Percentiles rank a stretch among this genome's conserved stretches.
phyloP scores from a whole-genome alignment of 1,139 yeast species.

The Taphrina pruni region DNA sequence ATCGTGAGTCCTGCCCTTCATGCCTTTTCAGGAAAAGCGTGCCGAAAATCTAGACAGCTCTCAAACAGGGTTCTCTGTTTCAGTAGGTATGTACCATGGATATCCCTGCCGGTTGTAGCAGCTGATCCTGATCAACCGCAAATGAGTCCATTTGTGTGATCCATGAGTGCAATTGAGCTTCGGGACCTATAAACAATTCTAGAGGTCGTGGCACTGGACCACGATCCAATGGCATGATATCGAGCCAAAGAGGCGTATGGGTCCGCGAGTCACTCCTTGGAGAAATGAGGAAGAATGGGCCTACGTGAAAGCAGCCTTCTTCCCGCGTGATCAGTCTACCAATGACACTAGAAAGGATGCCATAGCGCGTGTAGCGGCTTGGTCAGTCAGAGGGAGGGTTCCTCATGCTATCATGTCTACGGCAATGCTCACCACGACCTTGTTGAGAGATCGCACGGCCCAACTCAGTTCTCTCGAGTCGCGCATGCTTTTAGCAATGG shows the following conservation, averaged over 20 bases:
- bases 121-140: too few relatives aligned
- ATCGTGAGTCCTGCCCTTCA: too few relatives aligned
- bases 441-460: slow-evolving; percentile 50
- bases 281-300: slow-evolving; percentile 30
- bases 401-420: slow-evolving; percentile 85
- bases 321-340: slow-evolving; percentile 48
- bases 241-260: neutral
- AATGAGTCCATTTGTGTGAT: too few relatives aligned
- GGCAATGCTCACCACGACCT: slow-evolving; percentile 63
- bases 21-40: neutral
- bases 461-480: slow-evolving; percentile 51
- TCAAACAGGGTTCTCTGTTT: neutral
- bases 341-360: slow-evolving; percentile 1
- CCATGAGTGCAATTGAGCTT: too few relatives aligned
- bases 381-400: slow-evolving; percentile 62
- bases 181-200: too few relatives aligned
- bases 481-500: slow-evolving; percentile 68
- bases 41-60: neutral
- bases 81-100: too few relatives aligned
- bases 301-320: slow-evolving; percentile 14
- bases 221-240: too few relatives aligned
- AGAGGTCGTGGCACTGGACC: too few relatives aligned
- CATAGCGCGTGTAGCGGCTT: slow-evolving; percentile 33
- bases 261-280: slow-evolving; percentile 36
- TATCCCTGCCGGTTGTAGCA: too few relatives aligned